These are phyloP conservation scores for Neurospora pannonica DNA, from an alignment of 495 filamentous ascomycete genomes.

Conservation along the genomic window DNA sequence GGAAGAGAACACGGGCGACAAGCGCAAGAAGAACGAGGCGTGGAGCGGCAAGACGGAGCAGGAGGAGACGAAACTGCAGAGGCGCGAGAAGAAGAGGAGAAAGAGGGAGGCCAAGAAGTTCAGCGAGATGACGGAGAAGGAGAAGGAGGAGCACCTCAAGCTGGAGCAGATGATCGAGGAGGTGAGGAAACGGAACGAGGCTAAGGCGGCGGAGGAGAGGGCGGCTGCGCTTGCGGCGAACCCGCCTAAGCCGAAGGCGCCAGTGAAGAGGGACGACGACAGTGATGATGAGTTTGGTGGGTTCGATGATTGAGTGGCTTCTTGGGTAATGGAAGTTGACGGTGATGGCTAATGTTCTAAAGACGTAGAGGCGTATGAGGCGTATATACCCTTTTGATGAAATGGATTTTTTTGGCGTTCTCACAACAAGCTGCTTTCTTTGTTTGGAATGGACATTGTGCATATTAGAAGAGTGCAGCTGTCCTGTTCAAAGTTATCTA, in stretches of 20 bases:
- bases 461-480: too few relatives aligned
- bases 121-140: slow-evolving; percentile 63
- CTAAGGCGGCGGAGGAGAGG: slow-evolving; percentile 35
- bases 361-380: not conserved
- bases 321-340: too few relatives aligned
- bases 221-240: slow-evolving; percentile 43
- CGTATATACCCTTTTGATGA: not conserved
- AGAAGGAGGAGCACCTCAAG: slow-evolving; percentile 59
- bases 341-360: not conserved
- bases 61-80: slow-evolving; percentile 52
- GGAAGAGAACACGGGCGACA: slow-evolving; percentile 20
- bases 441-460: too few relatives aligned
- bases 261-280: slow-evolving; percentile 1
- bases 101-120: slow-evolving; percentile 59
- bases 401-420: not conserved
- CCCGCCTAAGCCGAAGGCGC: slow-evolving; percentile 39
- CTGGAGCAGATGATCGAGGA: slow-evolving; percentile 64
- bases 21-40: slow-evolving; percentile 51
- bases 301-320: slow-evolving; percentile 23
- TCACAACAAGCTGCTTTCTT: not conserved
- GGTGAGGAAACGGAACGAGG: slow-evolving; percentile 49
- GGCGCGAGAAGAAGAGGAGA: slow-evolving; percentile 65
- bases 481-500: too few relatives aligned
- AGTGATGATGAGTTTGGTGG: slow-evolving; percentile 38
- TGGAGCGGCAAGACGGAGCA: slow-evolving; percentile 79